phyloP scores from a whole-genome alignment of 2,329 filamentous ascomycete species.

The Grosmannia penicillata region DNA sequence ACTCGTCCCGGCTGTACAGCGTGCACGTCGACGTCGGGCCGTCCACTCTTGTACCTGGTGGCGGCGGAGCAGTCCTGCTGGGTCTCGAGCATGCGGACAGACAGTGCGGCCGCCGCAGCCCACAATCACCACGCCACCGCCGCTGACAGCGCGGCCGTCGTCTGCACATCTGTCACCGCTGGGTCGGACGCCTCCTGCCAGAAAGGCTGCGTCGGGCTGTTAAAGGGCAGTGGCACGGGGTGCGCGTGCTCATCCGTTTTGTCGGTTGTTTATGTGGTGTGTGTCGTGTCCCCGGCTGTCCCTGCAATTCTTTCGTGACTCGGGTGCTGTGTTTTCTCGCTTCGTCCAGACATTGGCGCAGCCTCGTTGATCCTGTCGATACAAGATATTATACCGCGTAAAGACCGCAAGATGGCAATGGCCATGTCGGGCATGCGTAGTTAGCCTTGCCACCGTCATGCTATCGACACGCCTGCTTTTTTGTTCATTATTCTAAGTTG shows the following conservation, averaged over 20 bases:
- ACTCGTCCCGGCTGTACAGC: slow-evolving; percentile 26
- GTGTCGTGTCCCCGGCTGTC: no score
- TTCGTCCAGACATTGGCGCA: no score
- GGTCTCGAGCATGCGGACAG: slow-evolving; percentile 49
- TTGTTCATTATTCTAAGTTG: no score
- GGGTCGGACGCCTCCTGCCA: slow-evolving; percentile 42
- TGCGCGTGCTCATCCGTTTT: slow-evolving; percentile 21
- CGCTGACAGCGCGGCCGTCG: slow-evolving; percentile 32
- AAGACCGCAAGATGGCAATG: no score
- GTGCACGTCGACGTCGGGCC: slow-evolving; percentile 28
- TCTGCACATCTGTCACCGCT: slow-evolving; percentile 33
- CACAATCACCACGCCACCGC: slow-evolving; percentile 42
- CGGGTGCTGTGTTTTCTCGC: no score
- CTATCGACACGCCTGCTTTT: no score
- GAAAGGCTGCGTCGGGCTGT: slow-evolving; percentile 40
- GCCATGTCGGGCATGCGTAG: no score
- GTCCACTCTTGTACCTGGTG: slow-evolving; percentile 40
- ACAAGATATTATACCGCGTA: no score
- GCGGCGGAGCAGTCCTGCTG: slow-evolving; percentile 51
- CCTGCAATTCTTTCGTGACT: no score
- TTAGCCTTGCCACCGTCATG: no score
- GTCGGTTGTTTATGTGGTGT: no score
- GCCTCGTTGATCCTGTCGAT: no score
- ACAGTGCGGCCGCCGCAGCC: slow-evolving; percentile 40
- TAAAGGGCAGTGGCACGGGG: slow-evolving; percentile 30